Evolutionary conservation across 352 stramenopile species (phyloP).

Genomic region (Phytophthora sojae): DNA sequence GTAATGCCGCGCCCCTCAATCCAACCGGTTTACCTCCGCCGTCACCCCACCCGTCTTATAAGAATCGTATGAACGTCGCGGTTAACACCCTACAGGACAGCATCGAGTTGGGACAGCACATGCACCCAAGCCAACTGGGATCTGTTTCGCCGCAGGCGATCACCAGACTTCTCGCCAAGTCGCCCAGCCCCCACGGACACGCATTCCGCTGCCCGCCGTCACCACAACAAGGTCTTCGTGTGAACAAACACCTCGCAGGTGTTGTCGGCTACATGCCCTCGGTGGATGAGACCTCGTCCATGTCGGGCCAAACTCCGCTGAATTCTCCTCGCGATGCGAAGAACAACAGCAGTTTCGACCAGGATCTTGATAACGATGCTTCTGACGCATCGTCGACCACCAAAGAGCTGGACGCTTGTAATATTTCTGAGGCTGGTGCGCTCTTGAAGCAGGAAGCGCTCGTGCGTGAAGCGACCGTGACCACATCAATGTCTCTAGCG

Average conservation of each 20-base stretch:
- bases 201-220: conserved; percentile 50
- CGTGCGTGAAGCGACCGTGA: conserved; percentile 36
- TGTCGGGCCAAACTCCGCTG: conserved; percentile 58
- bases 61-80: conserved; percentile 44
- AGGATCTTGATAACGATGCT: conserved; percentile 18
- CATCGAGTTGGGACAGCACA: conserved; percentile 49
- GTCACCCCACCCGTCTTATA: conserved; percentile 29
- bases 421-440: conserved; percentile 18
- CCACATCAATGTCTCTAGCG: conserved; percentile 8
- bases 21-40: conserved; percentile 15
- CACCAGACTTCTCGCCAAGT: conserved; percentile 35
- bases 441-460: conserved; percentile 37
- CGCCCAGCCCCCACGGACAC: conserved; percentile 30
- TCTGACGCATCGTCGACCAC: conserved; percentile 7
- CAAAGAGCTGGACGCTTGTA: conserved; percentile 33
- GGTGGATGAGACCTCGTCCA: conserved; percentile 67
- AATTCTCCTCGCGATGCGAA: conserved; percentile 46
- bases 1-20: conserved; percentile 20
- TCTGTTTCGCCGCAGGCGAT: conserved; percentile 40
- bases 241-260: conserved; percentile 41
- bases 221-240: conserved; percentile 50
- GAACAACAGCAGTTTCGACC: conserved; percentile 32
- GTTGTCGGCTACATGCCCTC: conserved; percentile 75
- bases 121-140: conserved; percentile 36
- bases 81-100: conserved; percentile 50